Percentiles rank a stretch among this genome's conserved stretches.
Evolutionary conservation across 1,284 basidiomycete species (phyloP).

Genomic region (Ustilago lituana): DNA sequence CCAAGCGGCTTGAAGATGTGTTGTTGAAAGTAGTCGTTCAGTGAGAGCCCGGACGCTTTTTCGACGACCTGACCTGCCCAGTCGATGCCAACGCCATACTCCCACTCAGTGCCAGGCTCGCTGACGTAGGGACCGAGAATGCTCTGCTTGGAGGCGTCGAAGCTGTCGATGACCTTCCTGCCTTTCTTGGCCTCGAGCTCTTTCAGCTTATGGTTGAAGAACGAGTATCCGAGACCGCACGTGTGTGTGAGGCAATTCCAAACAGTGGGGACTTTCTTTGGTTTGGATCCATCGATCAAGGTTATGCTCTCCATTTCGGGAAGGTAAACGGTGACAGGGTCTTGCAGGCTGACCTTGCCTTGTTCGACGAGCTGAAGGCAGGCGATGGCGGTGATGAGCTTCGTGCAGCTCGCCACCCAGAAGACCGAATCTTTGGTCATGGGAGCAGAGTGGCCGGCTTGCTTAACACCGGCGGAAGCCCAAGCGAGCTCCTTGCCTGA

Average conservation of each 20-base stretch:
- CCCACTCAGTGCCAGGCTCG: slow-evolving; percentile 57
- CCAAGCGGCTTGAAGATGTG: slow-evolving; percentile 58
- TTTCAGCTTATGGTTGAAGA: slow-evolving; percentile 48
- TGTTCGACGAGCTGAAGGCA: slow-evolving; percentile 65
- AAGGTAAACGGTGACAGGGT: slow-evolving; percentile 45
- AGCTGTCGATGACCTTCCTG: slow-evolving; percentile 26
- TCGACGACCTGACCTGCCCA: slow-evolving; percentile 54
- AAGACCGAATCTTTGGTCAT: slow-evolving; percentile 55
- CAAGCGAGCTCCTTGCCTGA: slow-evolving; percentile 50
- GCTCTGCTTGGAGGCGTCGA: slow-evolving; percentile 23
- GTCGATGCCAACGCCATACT: slow-evolving; percentile 50
- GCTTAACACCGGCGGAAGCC: slow-evolving; percentile 48
- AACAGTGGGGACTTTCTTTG: slow-evolving; percentile 48
- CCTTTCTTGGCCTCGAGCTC: slow-evolving; percentile 22
- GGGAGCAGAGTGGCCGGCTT: slow-evolving; percentile 37
- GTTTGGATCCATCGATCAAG: slow-evolving; percentile 39
- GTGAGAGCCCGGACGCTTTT: slow-evolving; percentile 40
- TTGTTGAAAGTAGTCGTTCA: slow-evolving; percentile 54
- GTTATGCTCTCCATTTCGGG: slow-evolving; percentile 56
- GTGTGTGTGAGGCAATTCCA: slow-evolving; percentile 55
- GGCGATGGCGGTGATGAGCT: slow-evolving; percentile 65
- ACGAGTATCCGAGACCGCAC: slow-evolving; percentile 31
- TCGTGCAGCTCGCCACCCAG: slow-evolving; percentile 63
- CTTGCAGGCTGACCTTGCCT: slow-evolving; percentile 58
- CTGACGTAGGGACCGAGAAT: slow-evolving; percentile 35